These are phyloP conservation scores for Jamesozyma piceae DNA, from an alignment of 805 yeast species.

Conservation along the genomic window DNA sequence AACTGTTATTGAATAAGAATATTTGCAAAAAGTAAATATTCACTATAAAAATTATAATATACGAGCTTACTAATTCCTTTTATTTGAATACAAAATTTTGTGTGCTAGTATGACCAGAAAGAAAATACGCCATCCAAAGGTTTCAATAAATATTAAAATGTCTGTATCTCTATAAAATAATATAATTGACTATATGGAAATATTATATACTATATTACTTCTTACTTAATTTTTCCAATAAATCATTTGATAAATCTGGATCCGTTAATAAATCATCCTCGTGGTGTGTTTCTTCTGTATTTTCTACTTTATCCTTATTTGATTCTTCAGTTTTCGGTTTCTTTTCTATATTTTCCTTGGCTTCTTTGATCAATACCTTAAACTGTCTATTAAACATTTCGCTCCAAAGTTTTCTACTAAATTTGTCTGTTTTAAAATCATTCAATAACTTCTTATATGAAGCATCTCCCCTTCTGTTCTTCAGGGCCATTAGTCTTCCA, in stretches of 20 bases:
- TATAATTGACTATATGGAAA: too few relatives aligned
- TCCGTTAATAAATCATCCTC: slow-evolving; percentile 5
- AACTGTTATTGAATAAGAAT: too few relatives aligned
- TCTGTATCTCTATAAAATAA: too few relatives aligned
- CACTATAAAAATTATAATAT: too few relatives aligned
- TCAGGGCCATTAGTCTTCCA: slow-evolving; percentile 12
- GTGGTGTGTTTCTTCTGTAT: neutral
- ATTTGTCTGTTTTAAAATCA: slow-evolving; percentile 38
- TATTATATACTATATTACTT: too few relatives aligned
- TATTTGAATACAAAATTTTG: too few relatives aligned
- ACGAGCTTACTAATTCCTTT: too few relatives aligned
- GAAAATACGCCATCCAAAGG: too few relatives aligned
- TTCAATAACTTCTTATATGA: slow-evolving; percentile 15
- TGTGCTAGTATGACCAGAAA: too few relatives aligned
- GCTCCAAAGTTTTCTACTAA: slow-evolving; percentile 39
- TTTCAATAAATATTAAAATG: too few relatives aligned
- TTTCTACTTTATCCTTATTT: too few relatives aligned
- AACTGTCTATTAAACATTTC: slow-evolving; percentile 34
- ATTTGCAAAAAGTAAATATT: too few relatives aligned
- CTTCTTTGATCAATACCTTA: slow-evolving; percentile 31
- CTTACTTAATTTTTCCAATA: neutral
- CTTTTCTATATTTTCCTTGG: slow-evolving; percentile 16
- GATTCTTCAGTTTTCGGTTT: neutral
- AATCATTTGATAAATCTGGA: slow-evolving; percentile 5
- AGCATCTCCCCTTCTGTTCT: slow-evolving; percentile 31